Evolutionary conservation across 192 early-diverging fungal species (phyloP), one percentile per base, ranked within the genome.

Genomic region (Umbelopsis ramanniana): DNA sequence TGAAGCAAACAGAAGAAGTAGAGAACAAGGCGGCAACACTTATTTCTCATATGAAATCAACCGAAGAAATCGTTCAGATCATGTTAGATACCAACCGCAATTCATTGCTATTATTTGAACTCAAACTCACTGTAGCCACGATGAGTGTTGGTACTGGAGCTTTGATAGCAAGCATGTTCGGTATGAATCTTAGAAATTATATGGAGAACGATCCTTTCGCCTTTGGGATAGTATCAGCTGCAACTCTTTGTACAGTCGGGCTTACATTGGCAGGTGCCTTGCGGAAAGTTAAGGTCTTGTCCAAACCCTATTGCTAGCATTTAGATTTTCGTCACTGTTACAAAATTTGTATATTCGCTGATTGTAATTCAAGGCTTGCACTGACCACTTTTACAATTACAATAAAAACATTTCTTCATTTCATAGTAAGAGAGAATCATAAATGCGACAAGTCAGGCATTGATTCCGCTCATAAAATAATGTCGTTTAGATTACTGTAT

Each of bases 31-130:
- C 92, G 23, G 82, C 90, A 21, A 87, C 88, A 4, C 79, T 93
- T 22, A 84, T 85, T 24, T 84, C 88, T 26, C 84, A 93, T 67
- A 87, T 93, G 83, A 82, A 88, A 57, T 89, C 91, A 6, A 94
- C 94, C 0, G 93, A 96, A 70, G 91, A 92, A 52, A 90, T 97
- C 70, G 90, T 91, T 33, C 92, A 92, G 72, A 90, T 97, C 40
- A 89, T 93, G 35, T 87, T 95, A 22, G 94, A 94, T 72, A 86
- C 90, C 40, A 93, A 90, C 72, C 90, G 96, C 22, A 97, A 97
- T 78, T 83, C 88, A 40, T 87, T 97, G 38, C 80, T 97, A 76
- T 83, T 93, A 63, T 92, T 91, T 74, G 96, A 97, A 77, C 88
- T 95, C 67, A 77, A 87, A 46, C 87, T 95, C 35, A 92, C 92